Evolutionary conservation across 2,329 filamentous ascomycete genomes (phyloP).

Genomic region (Furcasterigmium furcatum): DNA sequence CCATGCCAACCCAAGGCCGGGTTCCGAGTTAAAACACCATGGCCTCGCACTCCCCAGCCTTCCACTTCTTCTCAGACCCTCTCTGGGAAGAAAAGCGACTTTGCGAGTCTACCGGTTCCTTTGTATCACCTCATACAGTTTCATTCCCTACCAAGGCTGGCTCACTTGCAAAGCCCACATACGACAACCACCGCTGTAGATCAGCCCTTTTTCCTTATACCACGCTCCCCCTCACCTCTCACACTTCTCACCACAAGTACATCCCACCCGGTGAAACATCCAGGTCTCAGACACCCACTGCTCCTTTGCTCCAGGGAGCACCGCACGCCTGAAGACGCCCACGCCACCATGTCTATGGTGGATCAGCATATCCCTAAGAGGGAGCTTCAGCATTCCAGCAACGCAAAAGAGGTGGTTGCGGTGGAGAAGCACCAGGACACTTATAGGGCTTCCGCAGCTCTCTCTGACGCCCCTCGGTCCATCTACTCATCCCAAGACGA

Average conservation of each 20-base stretch:
- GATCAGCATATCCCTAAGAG: conserved; percentile 12
- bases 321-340: conserved; percentile 1
- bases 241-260: neutral
- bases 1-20: neutral
- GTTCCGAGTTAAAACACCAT: neutral
- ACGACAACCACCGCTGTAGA: conserved; percentile 2
- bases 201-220: conserved; percentile 1
- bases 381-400: conserved; percentile 10
- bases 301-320: neutral
- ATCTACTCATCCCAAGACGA: conserved; percentile 10
- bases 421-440: conserved; percentile 4
- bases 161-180: neutral
- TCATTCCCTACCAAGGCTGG: conserved; percentile 2
- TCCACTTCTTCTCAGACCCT: neutral
- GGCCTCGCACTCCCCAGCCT: neutral
- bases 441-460: conserved; percentile 11
- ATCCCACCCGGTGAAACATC: conserved; percentile 1
- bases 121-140: neutral
- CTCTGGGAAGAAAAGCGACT: neutral
- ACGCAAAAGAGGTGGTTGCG: conserved; percentile 1
- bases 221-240: no score
- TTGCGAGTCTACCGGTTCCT: neutral
- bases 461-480: conserved; percentile 10
- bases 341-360: conserved; percentile 13
- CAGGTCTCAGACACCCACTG: conserved; percentile 10